Evolutionary conservation across 495 filamentous ascomycete genomes (phyloP), one percentile per base, ranked within the genome.

Genomic region (Podospora fimiseda): DNA sequence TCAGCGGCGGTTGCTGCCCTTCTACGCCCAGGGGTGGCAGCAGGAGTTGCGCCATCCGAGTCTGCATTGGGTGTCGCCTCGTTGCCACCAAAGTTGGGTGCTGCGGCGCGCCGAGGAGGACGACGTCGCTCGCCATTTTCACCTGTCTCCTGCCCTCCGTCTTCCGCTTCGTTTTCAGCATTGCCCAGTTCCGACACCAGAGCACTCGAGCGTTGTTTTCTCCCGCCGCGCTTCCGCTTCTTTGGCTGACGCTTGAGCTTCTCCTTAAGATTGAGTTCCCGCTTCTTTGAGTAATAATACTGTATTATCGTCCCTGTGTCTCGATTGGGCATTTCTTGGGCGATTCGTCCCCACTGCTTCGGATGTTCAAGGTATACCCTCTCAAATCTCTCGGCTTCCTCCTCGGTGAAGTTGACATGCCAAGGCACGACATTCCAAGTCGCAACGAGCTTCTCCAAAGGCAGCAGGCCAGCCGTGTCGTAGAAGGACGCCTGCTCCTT

Each of bases 211-310:
- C 85, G 82, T 38, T 85, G 83, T 45, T 87, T 83, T 16, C 69
- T 72, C 36, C 76, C 74, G 21, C 76, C 74, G 60, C 73, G 80
- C 51, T 77, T 81, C 36, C 82, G 75, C 50, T 79, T 81, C 45
- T 80, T 84, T 22, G 81, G 84, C 68, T 83, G 81, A 52, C 83
- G 85, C 69, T 82, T 91, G 22, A 88, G 71, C 64, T 87, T 88
- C 33, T 88, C 86, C 68, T 95, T 94, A 60, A 96, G 92, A 52
- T 89, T 89, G 20, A 83, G 82, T 52, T 83, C 79, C 60, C 87
- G 83, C 68, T 98, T 98, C 51, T 87, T 95, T 56, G 90, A 80
- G 67, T 98, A 98, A 66, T 98, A 97, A 66, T 97, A 94, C 57
- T 89, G 77, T 57, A 98, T 96, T 64, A 88, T 94, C 44, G 90